phyloP scores from a whole-genome alignment of 2,329 filamentous ascomycete genomes.

The Pseudocercospora crystallina region DNA sequence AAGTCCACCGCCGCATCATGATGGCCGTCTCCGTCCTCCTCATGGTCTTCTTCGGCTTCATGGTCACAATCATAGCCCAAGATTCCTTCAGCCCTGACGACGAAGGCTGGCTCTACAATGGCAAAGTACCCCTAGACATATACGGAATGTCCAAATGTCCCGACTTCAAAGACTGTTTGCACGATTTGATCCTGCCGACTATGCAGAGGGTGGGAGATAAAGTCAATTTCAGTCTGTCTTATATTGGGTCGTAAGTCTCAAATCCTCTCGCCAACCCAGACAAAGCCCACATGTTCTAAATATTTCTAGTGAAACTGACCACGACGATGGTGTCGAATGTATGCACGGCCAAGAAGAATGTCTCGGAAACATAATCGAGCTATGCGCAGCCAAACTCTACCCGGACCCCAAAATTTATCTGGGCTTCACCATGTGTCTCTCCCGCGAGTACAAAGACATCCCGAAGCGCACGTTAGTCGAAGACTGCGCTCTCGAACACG shows the following conservation, averaged over 20 bases:
- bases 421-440: conserved; percentile 90
- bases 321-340: conserved; percentile 81
- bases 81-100: conserved; percentile 30
- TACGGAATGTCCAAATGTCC: conserved; percentile 96
- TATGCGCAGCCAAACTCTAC: conserved; percentile 82
- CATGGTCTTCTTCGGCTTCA: conserved; percentile 27
- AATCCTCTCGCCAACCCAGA: neutral
- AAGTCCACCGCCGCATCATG: conserved; percentile 35
- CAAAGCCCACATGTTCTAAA: too few relatives aligned
- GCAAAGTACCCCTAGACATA: conserved; percentile 75
- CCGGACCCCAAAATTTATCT: conserved; percentile 77
- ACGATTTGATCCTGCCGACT: conserved; percentile 75
- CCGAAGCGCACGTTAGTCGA: conserved; percentile 76
- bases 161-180: conserved; percentile 81
- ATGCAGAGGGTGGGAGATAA: conserved; percentile 82
- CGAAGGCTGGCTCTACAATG: conserved; percentile 17
- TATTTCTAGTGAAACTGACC: conserved; percentile 56
- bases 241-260: conserved; percentile 71
- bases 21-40: conserved; percentile 30
- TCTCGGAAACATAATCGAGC: conserved; percentile 89
- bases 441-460: conserved; percentile 71
- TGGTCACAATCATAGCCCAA: conserved; percentile 26
- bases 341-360: conserved; percentile 88
- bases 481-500: conserved; percentile 87
- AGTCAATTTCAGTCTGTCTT: conserved; percentile 87